phyloP scores from a whole-genome alignment of 2,329 filamentous ascomycete genomes.

The Colletotrichum sp. region DNA sequence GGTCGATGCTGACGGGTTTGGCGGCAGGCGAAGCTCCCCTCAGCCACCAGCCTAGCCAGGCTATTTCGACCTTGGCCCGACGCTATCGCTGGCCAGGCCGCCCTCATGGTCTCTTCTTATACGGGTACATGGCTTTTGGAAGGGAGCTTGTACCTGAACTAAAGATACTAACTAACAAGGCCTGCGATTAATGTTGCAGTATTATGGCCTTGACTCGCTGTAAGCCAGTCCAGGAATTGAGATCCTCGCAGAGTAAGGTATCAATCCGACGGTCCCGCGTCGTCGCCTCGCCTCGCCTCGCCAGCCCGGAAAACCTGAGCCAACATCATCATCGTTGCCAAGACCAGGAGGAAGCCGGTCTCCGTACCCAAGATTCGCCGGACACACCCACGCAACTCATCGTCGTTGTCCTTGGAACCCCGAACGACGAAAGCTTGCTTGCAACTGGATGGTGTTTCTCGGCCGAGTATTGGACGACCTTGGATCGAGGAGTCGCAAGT shows the following conservation, averaged over 20 bases:
- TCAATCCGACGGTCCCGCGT: neutral
- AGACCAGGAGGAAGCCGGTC: neutral
- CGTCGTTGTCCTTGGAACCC: neutral
- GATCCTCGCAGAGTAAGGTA: neutral
- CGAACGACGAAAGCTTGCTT: neutral
- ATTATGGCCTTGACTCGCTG: neutral
- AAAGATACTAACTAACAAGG: neutral
- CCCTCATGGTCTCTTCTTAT: neutral
- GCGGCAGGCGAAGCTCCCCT: neutral
- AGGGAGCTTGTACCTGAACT: neutral
- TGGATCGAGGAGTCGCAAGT: neutral
- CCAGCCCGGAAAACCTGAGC: neutral
- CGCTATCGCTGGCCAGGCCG: neutral
- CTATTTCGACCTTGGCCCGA: neutral
- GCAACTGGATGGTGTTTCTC: neutral
- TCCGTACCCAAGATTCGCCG: neutral
- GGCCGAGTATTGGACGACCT: neutral
- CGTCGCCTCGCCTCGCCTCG: neutral
- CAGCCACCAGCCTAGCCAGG: neutral
- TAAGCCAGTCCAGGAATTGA: neutral
- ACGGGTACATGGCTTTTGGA: neutral
- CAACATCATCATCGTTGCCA: neutral
- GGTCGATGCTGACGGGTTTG: neutral
- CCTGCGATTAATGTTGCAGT: neutral
- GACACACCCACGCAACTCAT: neutral